A percentile compares a stretch with the other conserved stretches of the same genome.
These are phyloP conservation scores for Penicillium flavigenum DNA, from an alignment of 495 filamentous ascomycete species.

Conservation along the genomic window DNA sequence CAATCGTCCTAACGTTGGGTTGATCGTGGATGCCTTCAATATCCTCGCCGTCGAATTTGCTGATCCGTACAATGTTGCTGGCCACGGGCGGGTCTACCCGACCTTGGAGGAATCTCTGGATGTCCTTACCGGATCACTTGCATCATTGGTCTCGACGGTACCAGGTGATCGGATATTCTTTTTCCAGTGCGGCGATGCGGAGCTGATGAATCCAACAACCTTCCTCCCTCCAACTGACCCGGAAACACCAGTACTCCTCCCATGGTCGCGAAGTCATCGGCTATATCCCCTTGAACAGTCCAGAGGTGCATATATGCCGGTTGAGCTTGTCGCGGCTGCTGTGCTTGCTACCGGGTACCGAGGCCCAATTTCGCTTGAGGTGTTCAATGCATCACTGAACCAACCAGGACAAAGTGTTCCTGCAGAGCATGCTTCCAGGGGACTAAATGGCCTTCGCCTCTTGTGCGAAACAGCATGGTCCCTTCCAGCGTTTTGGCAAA, in stretches of 20 bases:
- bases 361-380: constrained; percentile 64
- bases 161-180: constrained; percentile 65
- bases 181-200: constrained; percentile 70
- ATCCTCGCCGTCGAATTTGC: constrained; percentile 65
- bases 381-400: constrained; percentile 49
- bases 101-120: constrained; percentile 27
- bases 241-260: constrained; percentile 24
- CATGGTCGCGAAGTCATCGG: constrained; percentile 42
- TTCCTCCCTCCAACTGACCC: constrained; percentile 25
- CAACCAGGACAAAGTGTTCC: constrained; percentile 19
- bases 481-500: constrained; percentile 30
- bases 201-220: constrained; percentile 48
- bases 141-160: constrained; percentile 50
- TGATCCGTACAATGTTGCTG: constrained; percentile 50
- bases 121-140: constrained; percentile 33
- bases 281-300: constrained; percentile 54
- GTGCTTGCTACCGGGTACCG: constrained; percentile 62
- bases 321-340: constrained; percentile 57
- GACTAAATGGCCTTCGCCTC: constrained; percentile 21
- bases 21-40: constrained; percentile 72
- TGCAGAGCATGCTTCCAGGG: constrained; percentile 26
- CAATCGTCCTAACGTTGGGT: constrained; percentile 58
- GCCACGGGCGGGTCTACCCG: constrained; percentile 29
- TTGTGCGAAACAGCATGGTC: constrained; percentile 15
- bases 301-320: constrained; percentile 59